A percentile compares a stretch with the other conserved stretches of the same genome.
These are phyloP conservation scores for Mesostigma viride DNA, from an alignment of 139 green algal genomes.

Conservation along the genomic window DNA sequence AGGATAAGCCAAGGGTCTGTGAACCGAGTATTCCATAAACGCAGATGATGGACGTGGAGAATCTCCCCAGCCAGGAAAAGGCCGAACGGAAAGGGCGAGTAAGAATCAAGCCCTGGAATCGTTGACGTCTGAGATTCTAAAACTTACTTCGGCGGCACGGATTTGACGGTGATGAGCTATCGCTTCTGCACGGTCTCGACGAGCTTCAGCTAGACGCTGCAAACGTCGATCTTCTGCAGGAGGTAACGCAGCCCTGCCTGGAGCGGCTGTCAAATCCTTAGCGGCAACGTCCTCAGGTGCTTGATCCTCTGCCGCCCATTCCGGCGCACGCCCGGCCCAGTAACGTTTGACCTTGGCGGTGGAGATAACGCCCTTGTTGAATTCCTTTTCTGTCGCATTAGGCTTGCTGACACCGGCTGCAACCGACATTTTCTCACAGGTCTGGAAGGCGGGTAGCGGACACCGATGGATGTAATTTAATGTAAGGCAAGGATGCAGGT, in stretches of 20 bases:
- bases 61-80: too few species aligned
- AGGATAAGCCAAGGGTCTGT: too few species aligned
- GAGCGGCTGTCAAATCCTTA: background rate
- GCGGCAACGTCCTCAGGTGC: background rate
- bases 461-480: too few species aligned
- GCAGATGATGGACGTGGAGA: too few species aligned
- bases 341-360: conserved; percentile 67
- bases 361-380: conserved; percentile 58
- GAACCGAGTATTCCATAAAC: too few species aligned
- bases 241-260: too few species aligned
- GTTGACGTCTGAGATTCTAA: too few species aligned
- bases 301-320: conserved; percentile 46
- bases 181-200: conserved; percentile 23
- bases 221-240: conserved; percentile 16
- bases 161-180: conserved; percentile 20
- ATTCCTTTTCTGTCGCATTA: conserved; percentile 23
- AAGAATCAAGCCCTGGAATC: too few species aligned
- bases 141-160: conserved; percentile 22
- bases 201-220: conserved; percentile 11
- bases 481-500: too few species aligned
- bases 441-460: too few species aligned
- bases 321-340: conserved; percentile 67
- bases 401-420: conserved; percentile 23
- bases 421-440: conserved; percentile 34
- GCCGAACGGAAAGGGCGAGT: too few species aligned